Evolutionary conservation across 108 stramenopile species (phyloP), one percentile per base, ranked within the genome.

Genomic region (Cyclotella atomus): DNA sequence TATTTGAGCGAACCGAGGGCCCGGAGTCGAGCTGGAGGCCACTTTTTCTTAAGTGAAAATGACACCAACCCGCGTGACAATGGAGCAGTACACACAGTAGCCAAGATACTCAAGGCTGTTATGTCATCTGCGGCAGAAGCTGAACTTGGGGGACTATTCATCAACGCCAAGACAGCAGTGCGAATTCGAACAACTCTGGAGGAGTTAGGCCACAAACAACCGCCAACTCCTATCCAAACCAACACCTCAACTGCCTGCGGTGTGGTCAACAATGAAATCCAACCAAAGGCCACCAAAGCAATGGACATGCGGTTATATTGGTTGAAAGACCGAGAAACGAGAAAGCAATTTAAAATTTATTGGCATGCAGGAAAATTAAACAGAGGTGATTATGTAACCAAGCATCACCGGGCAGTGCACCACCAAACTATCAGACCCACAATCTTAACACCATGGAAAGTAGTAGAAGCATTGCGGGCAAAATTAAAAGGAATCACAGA

Each of bases 111-210:
- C 21, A 64, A 65, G 59, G 14, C 41, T 15, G 83, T 82, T 0
- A 52, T 75, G 53, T 56, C 81, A n/a, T 72, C 71, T 8, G 76
- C 84, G 25, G 62, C 70, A 23, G 83, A 87, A 67, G 83, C 83
- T 0, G 83, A 87, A 59, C 41, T 80, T 7, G 82, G 81, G 19
- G 81, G 59, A 5, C 61, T 70, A 6, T 85, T 71, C 68, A 24
- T 59, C 32, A 85, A 85, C 36, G 60, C 57, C 45, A 65, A 81
- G 54, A 66, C 70, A 35, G 79, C 47, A 49, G 47, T 56, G 20
- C 17, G 15, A 27, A 24, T 52, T 16, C 28, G 60, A 17, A 69
- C 69, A 14, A 70, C 34, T 74, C 71, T 16, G 49, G n/a, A 45
- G 23, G n/a, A n/a, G n/a, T n/a, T 45, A 52, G 0, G 67, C 27